phyloP scores from a whole-genome alignment of 108 stramenopile species.

The Mediolabrus comicus region DNA sequence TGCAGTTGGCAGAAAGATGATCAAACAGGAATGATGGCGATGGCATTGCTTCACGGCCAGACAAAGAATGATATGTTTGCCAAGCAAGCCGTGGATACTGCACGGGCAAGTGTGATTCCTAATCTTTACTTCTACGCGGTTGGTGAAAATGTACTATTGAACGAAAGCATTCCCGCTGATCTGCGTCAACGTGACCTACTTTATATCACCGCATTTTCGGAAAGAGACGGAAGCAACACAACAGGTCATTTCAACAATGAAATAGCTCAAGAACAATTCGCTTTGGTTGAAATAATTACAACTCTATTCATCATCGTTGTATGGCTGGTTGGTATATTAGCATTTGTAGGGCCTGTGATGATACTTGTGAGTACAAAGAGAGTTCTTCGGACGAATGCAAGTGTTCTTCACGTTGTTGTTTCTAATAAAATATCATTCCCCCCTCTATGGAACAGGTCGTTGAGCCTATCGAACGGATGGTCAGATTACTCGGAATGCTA shows the following conservation, averaged over 20 bases:
- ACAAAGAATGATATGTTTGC: conserved; percentile 31
- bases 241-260: conserved; percentile 52
- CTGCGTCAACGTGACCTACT: conserved; percentile 64
- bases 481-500: conserved; percentile 67
- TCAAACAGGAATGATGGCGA: conserved; percentile 3
- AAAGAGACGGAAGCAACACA: conserved; percentile 11
- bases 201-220: conserved; percentile 37
- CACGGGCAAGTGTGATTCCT: conserved; percentile 55
- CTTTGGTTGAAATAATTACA: conserved; percentile 48
- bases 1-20: conserved; percentile 20
- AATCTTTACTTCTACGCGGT: conserved; percentile 45
- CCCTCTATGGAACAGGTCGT: conserved; percentile 56
- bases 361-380: conserved; percentile 30
- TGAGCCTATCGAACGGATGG: conserved; percentile 83
- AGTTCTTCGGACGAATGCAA: background rate
- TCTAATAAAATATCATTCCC: background rate
- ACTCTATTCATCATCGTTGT: conserved; percentile 62
- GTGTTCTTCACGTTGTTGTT: background rate
- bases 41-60: conserved; percentile 33
- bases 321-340: conserved; percentile 75
- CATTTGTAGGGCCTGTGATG: conserved; percentile 78
- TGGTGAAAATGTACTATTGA: conserved; percentile 3
- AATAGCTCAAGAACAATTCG: conserved; percentile 10
- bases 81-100: conserved; percentile 50
- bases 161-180: conserved; percentile 23